Conservation (phyloP, 2,329 filamentous ascomycete species). For the Fusarium brachygibbosum region DNA sequence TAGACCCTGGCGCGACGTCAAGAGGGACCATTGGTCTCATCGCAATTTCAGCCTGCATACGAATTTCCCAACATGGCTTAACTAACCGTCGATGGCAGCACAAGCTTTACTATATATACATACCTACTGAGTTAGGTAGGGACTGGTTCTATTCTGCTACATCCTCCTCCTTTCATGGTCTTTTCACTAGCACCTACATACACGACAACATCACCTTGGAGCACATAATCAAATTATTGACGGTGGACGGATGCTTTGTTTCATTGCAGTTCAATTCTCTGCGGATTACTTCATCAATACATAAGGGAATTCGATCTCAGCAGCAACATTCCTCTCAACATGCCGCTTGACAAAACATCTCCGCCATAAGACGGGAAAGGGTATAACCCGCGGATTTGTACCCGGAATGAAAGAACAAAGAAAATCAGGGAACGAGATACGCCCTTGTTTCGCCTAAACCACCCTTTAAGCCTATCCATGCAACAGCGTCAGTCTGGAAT, state of each 20-base stretch:
- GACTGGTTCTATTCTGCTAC: neutral
- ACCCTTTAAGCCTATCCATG: constrained; percentile 26
- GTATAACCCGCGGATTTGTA: constrained; percentile 21
- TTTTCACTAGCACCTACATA: neutral
- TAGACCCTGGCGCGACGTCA: neutral
- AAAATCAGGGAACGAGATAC: constrained; percentile 25
- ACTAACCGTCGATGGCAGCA: neutral
- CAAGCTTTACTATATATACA: neutral
- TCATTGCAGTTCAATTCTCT: constrained; percentile 27
- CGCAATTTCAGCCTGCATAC: constrained; percentile 37
- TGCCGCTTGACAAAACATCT: constrained; percentile 41
- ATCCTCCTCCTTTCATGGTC: neutral
- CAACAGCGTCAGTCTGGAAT: constrained; percentile 35
- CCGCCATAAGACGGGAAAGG: constrained; percentile 23
- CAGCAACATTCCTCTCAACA: constrained; percentile 10
- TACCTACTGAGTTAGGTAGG: neutral
- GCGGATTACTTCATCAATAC: constrained; percentile 42
- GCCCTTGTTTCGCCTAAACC: constrained; percentile 36
- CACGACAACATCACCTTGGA: neutral
- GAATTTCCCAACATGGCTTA: constrained; percentile 21
- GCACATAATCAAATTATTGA: neutral
- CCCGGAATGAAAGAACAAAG: constrained; percentile 14
- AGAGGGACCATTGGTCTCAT: constrained; percentile 29
- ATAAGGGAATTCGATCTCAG: constrained; percentile 42
- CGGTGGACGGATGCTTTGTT: neutral